Percentiles rank a stretch among this genome's conserved stretches.
These are phyloP conservation scores for Carex myosuroides DNA, from an alignment of 176 grass and related monocot species.

Conservation along the genomic window DNA sequence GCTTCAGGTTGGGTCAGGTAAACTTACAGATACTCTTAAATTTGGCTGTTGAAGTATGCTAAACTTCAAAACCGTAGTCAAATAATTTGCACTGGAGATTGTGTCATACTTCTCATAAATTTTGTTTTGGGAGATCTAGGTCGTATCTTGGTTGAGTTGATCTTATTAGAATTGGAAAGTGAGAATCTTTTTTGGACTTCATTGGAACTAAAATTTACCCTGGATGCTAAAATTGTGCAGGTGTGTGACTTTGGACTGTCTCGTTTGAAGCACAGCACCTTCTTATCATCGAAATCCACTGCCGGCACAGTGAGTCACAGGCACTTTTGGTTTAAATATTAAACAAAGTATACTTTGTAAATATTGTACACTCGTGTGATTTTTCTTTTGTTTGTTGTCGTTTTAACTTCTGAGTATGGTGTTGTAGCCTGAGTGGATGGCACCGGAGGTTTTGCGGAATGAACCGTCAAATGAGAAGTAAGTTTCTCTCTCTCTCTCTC, in stretches of 20 bases:
- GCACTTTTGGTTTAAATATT: conserved; percentile 4
- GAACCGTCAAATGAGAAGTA: conserved; percentile 99
- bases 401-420: conserved; percentile 19
- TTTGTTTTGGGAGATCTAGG: background rate
- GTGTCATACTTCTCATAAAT: background rate
- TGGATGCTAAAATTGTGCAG: conserved; percentile 40
- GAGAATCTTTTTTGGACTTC: background rate
- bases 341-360: background rate
- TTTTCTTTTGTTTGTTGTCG: background rate
- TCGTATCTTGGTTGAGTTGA: background rate
- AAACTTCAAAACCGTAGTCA: background rate
- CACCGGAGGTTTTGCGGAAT: conserved; percentile 93
- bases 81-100: background rate
- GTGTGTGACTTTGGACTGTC: conserved; percentile 99
- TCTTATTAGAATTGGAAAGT: background rate
- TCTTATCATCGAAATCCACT: conserved; percentile 98
- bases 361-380: background rate
- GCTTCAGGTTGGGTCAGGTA: background rate
- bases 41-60: background rate
- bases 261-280: conserved; percentile 93
- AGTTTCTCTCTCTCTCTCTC: conserved; percentile 1
- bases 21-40: too few species aligned
- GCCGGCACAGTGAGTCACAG: conserved; percentile 84
- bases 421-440: conserved; percentile 97
- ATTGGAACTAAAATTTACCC: background rate